phyloP scores from a whole-genome alignment of 2,329 filamentous ascomycete species.

The Gyromitra esculenta region DNA sequence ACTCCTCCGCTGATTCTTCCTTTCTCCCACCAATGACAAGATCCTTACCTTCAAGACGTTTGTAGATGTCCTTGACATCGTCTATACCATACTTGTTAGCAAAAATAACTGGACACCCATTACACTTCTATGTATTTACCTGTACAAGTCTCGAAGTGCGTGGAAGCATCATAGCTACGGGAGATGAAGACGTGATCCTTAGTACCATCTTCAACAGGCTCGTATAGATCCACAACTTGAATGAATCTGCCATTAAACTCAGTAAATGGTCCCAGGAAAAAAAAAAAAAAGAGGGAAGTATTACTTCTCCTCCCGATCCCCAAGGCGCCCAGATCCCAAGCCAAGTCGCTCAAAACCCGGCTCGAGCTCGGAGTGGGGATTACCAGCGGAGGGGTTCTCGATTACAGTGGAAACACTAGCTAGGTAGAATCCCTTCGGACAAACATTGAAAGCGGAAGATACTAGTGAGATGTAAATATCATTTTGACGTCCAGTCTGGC shows the following conservation, averaged over 20 bases:
- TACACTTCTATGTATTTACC: conserved; percentile 61
- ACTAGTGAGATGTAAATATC: conserved; percentile 98
- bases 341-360: conserved; percentile 88
- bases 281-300: background rate
- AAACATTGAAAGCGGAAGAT: conserved; percentile 95
- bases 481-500: conserved; percentile 94
- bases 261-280: conserved; percentile 11
- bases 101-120: background rate
- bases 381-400: conserved; percentile 75
- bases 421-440: conserved; percentile 98
- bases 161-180: conserved; percentile 97
- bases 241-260: conserved; percentile 49
- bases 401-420: conserved; percentile 98
- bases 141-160: conserved; percentile 92
- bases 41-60: conserved; percentile 81
- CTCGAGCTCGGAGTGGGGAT: conserved; percentile 95
- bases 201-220: conserved; percentile 81
- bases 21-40: conserved; percentile 87
- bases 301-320: conserved; percentile 91
- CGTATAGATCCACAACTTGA: conserved; percentile 81
- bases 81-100: conserved; percentile 67
- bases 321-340: conserved; percentile 52
- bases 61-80: conserved; percentile 94
- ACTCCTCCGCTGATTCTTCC: conserved; percentile 65
- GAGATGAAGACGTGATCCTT: conserved; percentile 96